A percentile compares a stretch with the other conserved stretches of the same genome.
Conservation (phyloP, 805 yeast species). For the Ogataea trehaloabstinens region DNA sequence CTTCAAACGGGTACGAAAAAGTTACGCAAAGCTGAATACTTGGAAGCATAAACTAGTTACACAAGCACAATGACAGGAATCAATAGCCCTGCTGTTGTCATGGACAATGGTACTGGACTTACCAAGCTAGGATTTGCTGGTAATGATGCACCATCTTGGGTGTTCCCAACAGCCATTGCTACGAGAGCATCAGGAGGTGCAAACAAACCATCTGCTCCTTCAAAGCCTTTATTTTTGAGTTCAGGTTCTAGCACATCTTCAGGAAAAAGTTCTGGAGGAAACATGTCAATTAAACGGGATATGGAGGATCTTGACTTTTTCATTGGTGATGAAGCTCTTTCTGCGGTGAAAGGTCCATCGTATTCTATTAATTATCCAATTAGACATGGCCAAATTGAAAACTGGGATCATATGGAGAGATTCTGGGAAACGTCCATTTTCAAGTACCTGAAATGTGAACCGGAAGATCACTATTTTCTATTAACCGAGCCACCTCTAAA, state of each 20-base stretch:
- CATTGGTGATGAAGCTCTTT: slow-evolving; percentile 93
- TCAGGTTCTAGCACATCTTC: slow-evolving; percentile 25
- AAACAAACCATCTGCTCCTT: slow-evolving; percentile 40
- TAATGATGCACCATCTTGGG: slow-evolving; percentile 95
- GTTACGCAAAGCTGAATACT: no score
- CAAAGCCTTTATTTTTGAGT: slow-evolving; percentile 45
- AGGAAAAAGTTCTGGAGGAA: slow-evolving; percentile 32
- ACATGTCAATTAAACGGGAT: slow-evolving; percentile 68
- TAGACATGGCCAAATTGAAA: slow-evolving; percentile 96
- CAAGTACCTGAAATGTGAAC: slow-evolving; percentile 95
- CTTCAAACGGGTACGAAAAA: no score
- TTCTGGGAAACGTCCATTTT: slow-evolving; percentile 98
- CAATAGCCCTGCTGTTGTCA: slow-evolving; percentile 90
- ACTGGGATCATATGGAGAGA: slow-evolving; percentile 99
- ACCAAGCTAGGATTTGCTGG: slow-evolving; percentile 99
- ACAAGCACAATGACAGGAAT: slow-evolving; percentile 35
- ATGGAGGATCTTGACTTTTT: slow-evolving; percentile 92
- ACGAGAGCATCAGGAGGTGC: slow-evolving; percentile 55
- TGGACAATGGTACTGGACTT: slow-evolving; percentile 95
- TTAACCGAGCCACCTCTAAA: slow-evolving; percentile 97
- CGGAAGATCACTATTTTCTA: slow-evolving; percentile 95
- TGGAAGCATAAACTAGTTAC: background rate
- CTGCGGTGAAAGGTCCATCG: slow-evolving; percentile 86
- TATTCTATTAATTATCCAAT: slow-evolving; percentile 90
- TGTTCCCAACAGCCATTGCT: slow-evolving; percentile 95